A percentile compares a stretch with the other conserved stretches of the same genome.
Conservation (phyloP, 768 basidiomycete genomes). For the Harrya chromipes region DNA sequence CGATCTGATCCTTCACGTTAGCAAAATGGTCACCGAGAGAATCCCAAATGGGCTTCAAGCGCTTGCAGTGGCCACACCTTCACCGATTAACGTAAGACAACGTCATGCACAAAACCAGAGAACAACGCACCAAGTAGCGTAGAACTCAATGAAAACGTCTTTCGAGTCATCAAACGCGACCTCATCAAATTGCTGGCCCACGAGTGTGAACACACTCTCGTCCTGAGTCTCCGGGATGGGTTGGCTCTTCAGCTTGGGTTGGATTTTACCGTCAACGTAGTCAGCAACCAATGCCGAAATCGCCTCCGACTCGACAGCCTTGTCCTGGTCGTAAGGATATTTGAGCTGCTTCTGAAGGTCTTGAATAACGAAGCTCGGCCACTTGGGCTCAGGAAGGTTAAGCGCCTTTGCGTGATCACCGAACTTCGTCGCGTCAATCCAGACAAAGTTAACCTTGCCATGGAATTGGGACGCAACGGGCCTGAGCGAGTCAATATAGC, state of each 20-base stretch:
- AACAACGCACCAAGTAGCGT: conserved; percentile 82
- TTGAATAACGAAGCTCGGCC: conserved; percentile 95
- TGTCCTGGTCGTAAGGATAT: conserved; percentile 77
- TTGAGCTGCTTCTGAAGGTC: conserved; percentile 81
- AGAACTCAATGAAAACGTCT: conserved; percentile 97
- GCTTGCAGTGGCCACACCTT: conserved; percentile 96
- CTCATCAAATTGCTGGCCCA: conserved; percentile 87
- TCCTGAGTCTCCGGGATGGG: conserved; percentile 81
- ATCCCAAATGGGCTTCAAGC: conserved; percentile 93
- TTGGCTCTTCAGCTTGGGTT: conserved; percentile 87
- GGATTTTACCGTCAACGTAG: conserved; percentile 69
- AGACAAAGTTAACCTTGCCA: conserved; percentile 93
- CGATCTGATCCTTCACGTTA: conserved; percentile 64
- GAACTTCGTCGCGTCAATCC: conserved; percentile 95
- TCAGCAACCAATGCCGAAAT: conserved; percentile 58
- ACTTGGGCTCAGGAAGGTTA: conserved; percentile 79
- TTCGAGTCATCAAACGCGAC: conserved; percentile 83
- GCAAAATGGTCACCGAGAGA: conserved; percentile 83
- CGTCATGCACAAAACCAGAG: not conserved
- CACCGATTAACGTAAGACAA: not conserved
- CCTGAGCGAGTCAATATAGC: conserved; percentile 61
- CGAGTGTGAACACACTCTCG: conserved; percentile 78
- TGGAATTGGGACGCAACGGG: conserved; percentile 81
- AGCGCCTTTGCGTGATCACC: conserved; percentile 94
- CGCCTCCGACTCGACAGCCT: conserved; percentile 54